phyloP scores from a whole-genome alignment of 164 flowering plant genomes.

The Euptelea pleiosperma region DNA sequence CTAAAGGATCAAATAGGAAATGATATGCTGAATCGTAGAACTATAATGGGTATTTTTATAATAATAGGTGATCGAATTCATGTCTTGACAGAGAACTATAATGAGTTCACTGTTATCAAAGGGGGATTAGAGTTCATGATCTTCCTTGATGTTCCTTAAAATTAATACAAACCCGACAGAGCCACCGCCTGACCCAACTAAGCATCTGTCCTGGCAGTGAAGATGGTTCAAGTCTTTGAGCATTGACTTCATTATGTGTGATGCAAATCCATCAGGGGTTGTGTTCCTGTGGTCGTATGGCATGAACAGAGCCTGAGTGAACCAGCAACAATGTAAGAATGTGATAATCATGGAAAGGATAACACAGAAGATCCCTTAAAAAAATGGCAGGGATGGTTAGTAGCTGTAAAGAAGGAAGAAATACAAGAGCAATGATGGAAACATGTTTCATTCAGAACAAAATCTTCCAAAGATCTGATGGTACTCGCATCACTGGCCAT shows the following conservation, averaged over 20 bases:
- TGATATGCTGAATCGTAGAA: no score
- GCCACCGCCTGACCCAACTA: conserved; percentile 96
- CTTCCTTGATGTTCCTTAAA: no score
- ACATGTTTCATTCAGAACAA: no score
- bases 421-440: neutral
- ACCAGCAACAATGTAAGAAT: conserved; percentile 2
- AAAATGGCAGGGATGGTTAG: no score
- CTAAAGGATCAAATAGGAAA: no score
- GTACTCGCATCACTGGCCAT: no score
- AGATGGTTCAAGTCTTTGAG: conserved; percentile 65
- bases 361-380: neutral
- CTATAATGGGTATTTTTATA: no score
- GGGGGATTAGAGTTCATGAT: no score
- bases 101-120: no score
- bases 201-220: conserved; percentile 77
- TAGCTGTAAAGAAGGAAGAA: neutral
- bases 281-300: conserved; percentile 95
- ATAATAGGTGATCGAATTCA: no score
- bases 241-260: conserved; percentile 57
- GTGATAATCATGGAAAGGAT: neutral
- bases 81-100: no score
- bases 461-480: no score
- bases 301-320: conserved; percentile 86
- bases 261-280: conserved; percentile 71
- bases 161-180: conserved; percentile 84